These are phyloP conservation scores for Pythium plurisporium DNA, from an alignment of 352 stramenopile species.

Conservation along the genomic window DNA sequence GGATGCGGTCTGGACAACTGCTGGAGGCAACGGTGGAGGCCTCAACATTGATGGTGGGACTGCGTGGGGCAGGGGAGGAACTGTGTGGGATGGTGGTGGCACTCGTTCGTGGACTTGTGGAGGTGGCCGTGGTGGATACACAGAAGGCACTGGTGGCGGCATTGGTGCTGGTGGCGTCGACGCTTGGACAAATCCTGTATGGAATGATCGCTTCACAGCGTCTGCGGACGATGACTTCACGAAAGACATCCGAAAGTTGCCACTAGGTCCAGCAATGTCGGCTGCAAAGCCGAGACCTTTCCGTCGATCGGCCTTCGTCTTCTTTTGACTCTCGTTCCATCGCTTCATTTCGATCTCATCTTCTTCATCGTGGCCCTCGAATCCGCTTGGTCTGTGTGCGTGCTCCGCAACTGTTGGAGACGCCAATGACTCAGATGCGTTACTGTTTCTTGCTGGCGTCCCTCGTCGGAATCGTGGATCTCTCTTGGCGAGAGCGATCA, in stretches of 20 bases:
- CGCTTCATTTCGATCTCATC: slow-evolving; percentile 52
- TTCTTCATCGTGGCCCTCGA: slow-evolving; percentile 30
- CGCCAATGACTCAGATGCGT: background rate
- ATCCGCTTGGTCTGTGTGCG: background rate
- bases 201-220: slow-evolving; percentile 7
- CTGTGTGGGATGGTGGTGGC: background rate
- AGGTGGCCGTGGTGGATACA: background rate
- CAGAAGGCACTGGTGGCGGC: background rate
- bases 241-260: slow-evolving; percentile 7
- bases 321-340: slow-evolving; percentile 50
- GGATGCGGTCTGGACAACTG: background rate
- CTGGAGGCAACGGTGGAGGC: slow-evolving; percentile 1
- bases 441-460: slow-evolving; percentile 4
- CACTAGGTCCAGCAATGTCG: background rate
- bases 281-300: slow-evolving; percentile 64
- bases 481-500: slow-evolving; percentile 50
- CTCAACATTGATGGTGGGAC: background rate
- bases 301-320: slow-evolving; percentile 56
- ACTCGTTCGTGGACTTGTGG: background rate
- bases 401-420: background rate
- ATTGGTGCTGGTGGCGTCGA: background rate
- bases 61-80: background rate
- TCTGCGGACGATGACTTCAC: slow-evolving; percentile 4
- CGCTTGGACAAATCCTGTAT: slow-evolving; percentile 25
- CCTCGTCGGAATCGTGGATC: slow-evolving; percentile 53